These are phyloP conservation scores for Leonotis leonurus DNA, from an alignment of 257 asterid species.

Conservation along the genomic window DNA sequence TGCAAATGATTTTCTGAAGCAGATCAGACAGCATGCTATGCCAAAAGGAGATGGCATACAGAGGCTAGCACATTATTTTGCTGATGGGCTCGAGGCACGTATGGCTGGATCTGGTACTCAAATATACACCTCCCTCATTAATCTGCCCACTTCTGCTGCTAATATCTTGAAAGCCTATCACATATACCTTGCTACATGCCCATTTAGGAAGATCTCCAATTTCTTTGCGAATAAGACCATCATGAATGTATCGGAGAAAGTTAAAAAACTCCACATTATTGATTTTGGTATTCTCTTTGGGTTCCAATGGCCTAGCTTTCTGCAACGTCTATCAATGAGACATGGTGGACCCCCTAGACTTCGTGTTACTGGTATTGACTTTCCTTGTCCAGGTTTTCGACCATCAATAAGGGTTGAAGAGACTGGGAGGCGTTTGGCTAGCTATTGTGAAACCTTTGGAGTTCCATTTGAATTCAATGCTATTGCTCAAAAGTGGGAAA, in stretches of 20 bases:
- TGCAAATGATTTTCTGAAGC: slow-evolving; percentile 58
- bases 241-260: slow-evolving; percentile 28
- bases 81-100: slow-evolving; percentile 50
- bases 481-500: slow-evolving; percentile 49
- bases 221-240: slow-evolving; percentile 38
- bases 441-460: slow-evolving; percentile 29
- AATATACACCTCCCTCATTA: slow-evolving; percentile 23
- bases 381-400: slow-evolving; percentile 43
- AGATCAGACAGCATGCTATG: slow-evolving; percentile 50
- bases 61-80: slow-evolving; percentile 40
- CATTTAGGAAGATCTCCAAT: slow-evolving; percentile 39
- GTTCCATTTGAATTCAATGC: slow-evolving; percentile 45
- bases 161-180: slow-evolving; percentile 43
- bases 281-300: slow-evolving; percentile 52
- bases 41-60: slow-evolving; percentile 43
- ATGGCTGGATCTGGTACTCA: slow-evolving; percentile 48
- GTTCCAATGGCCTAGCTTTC: slow-evolving; percentile 48
- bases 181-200: slow-evolving; percentile 38
- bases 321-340: slow-evolving; percentile 30
- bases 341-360: slow-evolving; percentile 46
- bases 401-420: slow-evolving; percentile 44
- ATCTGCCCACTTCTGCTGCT: slow-evolving; percentile 31
- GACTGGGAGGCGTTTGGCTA: slow-evolving; percentile 37
- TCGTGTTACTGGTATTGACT: slow-evolving; percentile 46
- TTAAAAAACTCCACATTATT: slow-evolving; percentile 35